Evolutionary conservation across 192 early-diverging fungal genomes (phyloP), one percentile per base, ranked within the genome.

Genomic region (Backusella sp.): DNA sequence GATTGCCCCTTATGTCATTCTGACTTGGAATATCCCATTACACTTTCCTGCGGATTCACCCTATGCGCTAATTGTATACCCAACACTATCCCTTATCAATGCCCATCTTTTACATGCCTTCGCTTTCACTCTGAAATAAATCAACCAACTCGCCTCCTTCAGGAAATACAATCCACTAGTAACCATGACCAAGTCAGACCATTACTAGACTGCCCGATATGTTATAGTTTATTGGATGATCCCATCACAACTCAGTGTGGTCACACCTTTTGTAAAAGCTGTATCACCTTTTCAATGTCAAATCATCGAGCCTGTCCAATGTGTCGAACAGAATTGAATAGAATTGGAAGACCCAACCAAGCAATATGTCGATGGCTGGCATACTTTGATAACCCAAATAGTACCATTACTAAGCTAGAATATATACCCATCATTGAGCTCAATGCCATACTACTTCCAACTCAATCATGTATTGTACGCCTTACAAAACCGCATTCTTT

Each of bases 191-290:
- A 71, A 21, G 4, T 77, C 23, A 52, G 70, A 30, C 26, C 53
- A 17, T 28, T 35, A n/a, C 53, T 80, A 15, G 73, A 90, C 74
- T 93, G 92, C 74, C 80, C 82, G 21, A 80, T 93, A 21, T 93
- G 92, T 76, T 85, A 75, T 37, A 66, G 70, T 14, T 53, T 84
- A 23, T 80, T 91, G 69, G 36, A 73, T 44, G 82, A 88, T 21
- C 91, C 92, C 6, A 77, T 91, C 26, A 91, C 90, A 0, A 84
- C 87, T 23, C 84, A 82, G 3, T 93, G 92, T 68, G 92, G 92
- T 3, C 92, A 93, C 75, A 91, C 88, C 15, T 85, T 85, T 59
- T 93, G 92, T 76, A 83, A 84, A 30, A 44, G 56, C 4, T 93
- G 92, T 76, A 39, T 93, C 1, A 79, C 90, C 28, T 76, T 79